Conservation (phyloP, 768 basidiomycete genomes). For the Lentinula edodes region DNA sequence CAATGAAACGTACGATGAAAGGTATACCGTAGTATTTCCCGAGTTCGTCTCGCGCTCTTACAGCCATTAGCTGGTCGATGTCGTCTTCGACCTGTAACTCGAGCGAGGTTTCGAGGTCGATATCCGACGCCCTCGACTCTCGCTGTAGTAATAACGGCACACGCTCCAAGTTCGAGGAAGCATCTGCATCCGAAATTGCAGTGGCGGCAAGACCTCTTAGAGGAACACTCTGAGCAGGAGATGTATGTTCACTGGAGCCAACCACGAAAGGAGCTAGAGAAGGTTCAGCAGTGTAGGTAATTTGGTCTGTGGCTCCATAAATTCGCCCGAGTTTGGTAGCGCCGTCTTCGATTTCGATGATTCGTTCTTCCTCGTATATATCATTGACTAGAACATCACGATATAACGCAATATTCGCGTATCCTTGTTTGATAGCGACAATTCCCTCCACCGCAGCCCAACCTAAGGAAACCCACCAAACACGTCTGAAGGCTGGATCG, state of each 20-base stretch:
- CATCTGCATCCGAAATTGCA: background rate
- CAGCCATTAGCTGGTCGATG: slow-evolving; percentile 55
- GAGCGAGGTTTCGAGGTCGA: slow-evolving; percentile 11
- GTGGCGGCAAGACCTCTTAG: background rate
- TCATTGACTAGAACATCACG: slow-evolving; percentile 55
- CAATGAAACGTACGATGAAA: slow-evolving; percentile 53
- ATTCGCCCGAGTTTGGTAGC: background rate
- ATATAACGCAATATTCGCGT: slow-evolving; percentile 61
- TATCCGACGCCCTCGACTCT: background rate
- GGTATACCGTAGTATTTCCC: slow-evolving; percentile 80
- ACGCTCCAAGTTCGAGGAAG: background rate
- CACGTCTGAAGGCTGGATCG: slow-evolving; percentile 52
- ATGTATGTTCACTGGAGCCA: background rate
- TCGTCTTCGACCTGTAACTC: slow-evolving; percentile 53
- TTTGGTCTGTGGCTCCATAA: background rate
- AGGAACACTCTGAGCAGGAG: background rate
- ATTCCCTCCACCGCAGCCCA: slow-evolving; percentile 69
- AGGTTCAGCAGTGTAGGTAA: background rate
- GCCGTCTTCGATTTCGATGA: background rate
- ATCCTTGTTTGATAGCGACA: slow-evolving; percentile 65
- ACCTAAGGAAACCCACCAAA: slow-evolving; percentile 77
- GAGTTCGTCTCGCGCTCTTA: slow-evolving; percentile 68
- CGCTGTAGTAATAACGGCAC: background rate
- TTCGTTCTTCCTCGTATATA: background rate
- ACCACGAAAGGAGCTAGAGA: background rate